phyloP scores from a whole-genome alignment of 1,284 basidiomycete species.

The Ustilago cynodontis region DNA sequence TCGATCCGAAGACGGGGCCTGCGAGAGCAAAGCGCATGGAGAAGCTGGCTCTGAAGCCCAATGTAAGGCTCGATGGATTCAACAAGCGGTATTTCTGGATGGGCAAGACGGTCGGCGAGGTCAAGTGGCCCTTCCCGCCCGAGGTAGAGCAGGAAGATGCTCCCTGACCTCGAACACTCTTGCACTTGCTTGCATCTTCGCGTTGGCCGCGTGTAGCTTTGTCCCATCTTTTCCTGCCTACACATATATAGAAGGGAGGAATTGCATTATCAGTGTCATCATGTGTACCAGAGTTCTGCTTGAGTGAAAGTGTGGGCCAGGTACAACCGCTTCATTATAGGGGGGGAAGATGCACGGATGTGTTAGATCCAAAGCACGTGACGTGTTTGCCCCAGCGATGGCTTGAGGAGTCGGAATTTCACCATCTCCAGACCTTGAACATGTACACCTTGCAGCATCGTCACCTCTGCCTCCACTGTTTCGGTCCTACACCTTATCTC shows the following conservation, averaged over 20 bases:
- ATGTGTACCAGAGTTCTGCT: no score
- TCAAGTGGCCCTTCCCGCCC: constrained; percentile 42
- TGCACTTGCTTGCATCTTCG: no score
- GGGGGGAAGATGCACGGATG: no score
- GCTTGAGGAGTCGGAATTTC: constrained; percentile 13
- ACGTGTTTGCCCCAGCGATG: constrained; percentile 7
- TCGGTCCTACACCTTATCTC: not conserved
- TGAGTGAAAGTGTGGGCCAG: no score
- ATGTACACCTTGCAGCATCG: constrained; percentile 12
- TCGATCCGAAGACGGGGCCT: constrained; percentile 10
- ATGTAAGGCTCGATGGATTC: constrained; percentile 32
- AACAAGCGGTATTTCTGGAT: constrained; percentile 44
- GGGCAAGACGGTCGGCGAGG: constrained; percentile 32
- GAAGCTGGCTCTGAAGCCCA: constrained; percentile 32
- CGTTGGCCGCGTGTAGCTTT: no score
- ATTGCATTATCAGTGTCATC: no score
- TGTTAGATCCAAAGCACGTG: constrained; percentile 22
- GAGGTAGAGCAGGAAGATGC: constrained; percentile 25
- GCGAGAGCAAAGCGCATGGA: constrained; percentile 39
- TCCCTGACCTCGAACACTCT: not conserved
- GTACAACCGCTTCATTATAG: no score
- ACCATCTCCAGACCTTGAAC: constrained; percentile 27
- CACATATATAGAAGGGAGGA: no score
- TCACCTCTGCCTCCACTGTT: constrained; percentile 4
- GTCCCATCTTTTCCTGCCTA: no score